Evolutionary conservation across 345 rosid species (phyloP).

Genomic region (Brassica juncea): DNA sequence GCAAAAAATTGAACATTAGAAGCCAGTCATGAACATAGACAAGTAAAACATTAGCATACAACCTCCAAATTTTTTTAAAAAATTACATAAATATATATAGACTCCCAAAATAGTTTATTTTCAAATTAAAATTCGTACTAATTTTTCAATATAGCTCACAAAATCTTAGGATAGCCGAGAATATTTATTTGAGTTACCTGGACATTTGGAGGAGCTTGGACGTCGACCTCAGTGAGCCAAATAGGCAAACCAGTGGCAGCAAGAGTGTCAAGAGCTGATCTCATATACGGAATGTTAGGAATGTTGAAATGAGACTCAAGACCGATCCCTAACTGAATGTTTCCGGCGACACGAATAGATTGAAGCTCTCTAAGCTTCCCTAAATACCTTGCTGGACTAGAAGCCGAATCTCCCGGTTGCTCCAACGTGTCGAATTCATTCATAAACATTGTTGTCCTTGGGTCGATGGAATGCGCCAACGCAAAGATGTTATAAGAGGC

Average conservation of each 20-base stretch:
- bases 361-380: conserved; percentile 51
- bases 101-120: neutral
- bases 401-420: conserved; percentile 46
- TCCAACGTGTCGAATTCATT: conserved; percentile 77
- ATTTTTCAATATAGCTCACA: neutral
- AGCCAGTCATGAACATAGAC: neutral
- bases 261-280: conserved; percentile 66
- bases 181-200: conserved; percentile 19
- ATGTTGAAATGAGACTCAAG: conserved; percentile 63
- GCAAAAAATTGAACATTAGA: conserved; percentile 9
- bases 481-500: conserved; percentile 44
- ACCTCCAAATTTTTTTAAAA: neutral
- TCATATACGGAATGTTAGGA: conserved; percentile 66
- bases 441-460: conserved; percentile 47
- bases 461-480: conserved; percentile 42
- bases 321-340: conserved; percentile 55
- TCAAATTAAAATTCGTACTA: too few species aligned
- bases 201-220: conserved; percentile 35
- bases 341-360: conserved; percentile 13
- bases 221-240: conserved; percentile 88
- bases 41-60: neutral
- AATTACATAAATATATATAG: neutral
- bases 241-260: conserved; percentile 58
- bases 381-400: conserved; percentile 51
- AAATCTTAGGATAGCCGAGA: neutral